These are phyloP conservation scores for Penicillium frequentans DNA, from an alignment of 2,329 filamentous ascomycete genomes.

Conservation along the genomic window DNA sequence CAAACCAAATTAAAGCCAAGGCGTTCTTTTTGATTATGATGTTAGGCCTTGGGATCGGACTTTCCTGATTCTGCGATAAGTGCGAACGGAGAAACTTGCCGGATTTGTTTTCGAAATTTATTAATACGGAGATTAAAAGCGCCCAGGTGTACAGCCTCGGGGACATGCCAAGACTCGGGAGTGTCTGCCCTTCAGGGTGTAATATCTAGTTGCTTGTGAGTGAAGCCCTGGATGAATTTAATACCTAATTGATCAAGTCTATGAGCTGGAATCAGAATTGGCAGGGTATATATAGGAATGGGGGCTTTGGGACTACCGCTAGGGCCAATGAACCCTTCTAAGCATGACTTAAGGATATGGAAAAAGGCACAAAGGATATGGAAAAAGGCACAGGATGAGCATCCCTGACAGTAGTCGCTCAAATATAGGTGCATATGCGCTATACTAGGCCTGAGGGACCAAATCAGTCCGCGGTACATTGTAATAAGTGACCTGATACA, in stretches of 20 bases:
- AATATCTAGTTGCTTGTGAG: background rate
- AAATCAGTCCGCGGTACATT: background rate
- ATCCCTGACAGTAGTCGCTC: too few species aligned
- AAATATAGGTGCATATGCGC: too few species aligned
- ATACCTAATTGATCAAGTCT: background rate
- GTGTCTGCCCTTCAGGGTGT: too few species aligned
- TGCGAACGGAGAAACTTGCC: background rate
- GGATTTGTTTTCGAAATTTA: background rate
- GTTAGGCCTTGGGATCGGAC: background rate
- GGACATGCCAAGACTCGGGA: background rate
- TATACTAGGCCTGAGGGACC: background rate
- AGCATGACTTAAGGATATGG: too few species aligned
- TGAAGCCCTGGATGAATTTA: background rate
- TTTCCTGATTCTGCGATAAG: background rate
- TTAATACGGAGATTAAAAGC: too few species aligned
- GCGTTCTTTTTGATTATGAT: background rate
- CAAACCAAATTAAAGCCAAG: too few species aligned
- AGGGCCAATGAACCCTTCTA: background rate
- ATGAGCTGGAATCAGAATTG: background rate
- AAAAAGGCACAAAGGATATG: too few species aligned
- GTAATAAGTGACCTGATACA: background rate
- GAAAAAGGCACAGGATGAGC: too few species aligned
- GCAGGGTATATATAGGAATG: background rate
- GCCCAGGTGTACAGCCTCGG: too few species aligned
- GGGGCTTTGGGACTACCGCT: background rate